A percentile compares a stretch with the other conserved stretches of the same genome.
Evolutionary conservation across 2,329 filamentous ascomycete species (phyloP).

Genomic region (Apiospora malaysiana): DNA sequence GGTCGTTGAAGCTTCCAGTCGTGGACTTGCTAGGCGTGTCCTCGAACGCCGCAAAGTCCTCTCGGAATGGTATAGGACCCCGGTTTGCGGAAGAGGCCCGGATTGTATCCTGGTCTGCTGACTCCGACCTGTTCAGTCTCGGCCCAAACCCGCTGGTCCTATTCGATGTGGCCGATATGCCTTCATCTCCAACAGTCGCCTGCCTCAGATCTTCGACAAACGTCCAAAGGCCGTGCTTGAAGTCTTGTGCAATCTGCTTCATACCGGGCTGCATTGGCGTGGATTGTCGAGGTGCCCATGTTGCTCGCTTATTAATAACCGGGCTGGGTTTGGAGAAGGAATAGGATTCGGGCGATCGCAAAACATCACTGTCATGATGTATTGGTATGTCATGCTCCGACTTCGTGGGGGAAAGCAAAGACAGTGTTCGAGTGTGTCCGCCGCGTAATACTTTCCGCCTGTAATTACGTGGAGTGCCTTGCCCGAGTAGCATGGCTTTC

Average conservation of each 20-base stretch:
- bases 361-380: constrained; percentile 54
- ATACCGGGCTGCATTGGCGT: constrained; percentile 49
- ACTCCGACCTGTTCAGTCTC: constrained; percentile 33
- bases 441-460: constrained; percentile 73
- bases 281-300: constrained; percentile 61
- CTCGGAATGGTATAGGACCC: constrained; percentile 49
- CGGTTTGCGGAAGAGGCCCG: constrained; percentile 48
- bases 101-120: constrained; percentile 54
- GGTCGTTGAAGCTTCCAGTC: constrained; percentile 37
- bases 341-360: constrained; percentile 41
- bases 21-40: constrained; percentile 42
- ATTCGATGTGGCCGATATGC: constrained; percentile 62
- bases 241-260: constrained; percentile 86
- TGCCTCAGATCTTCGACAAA: constrained; percentile 96
- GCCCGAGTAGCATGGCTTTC: constrained; percentile 69
- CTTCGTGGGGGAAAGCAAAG: constrained; percentile 76
- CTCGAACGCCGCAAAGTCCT: constrained; percentile 43
- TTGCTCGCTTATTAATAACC: constrained; percentile 58
- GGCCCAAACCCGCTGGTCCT: constrained; percentile 41
- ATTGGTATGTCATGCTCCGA: constrained; percentile 50
- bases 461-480: constrained; percentile 45
- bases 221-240: constrained; percentile 88
- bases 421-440: constrained; percentile 70
- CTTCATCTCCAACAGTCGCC: constrained; percentile 94
- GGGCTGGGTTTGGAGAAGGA: constrained; percentile 37